Conservation (phyloP, 2,329 filamentous ascomycete species). For the Aspergillus texensis region DNA sequence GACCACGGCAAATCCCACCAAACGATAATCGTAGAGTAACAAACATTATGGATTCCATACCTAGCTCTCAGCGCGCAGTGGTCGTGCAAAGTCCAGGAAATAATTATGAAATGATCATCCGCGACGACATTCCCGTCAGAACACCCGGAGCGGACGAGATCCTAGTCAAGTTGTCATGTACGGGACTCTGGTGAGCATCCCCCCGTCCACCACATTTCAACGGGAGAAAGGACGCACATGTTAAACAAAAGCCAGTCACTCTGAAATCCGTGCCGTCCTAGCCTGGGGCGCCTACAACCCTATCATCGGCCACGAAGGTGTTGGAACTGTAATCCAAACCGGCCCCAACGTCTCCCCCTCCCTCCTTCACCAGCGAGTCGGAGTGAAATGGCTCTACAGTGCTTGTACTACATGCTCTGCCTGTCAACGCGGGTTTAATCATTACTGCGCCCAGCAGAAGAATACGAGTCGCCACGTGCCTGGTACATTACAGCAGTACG, state of each 20-base stretch:
- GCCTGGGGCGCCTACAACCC: neutral
- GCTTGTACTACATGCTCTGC: neutral
- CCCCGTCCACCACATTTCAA: fast-evolving
- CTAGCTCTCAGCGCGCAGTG: neutral
- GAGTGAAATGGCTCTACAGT: neutral
- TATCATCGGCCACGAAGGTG: neutral
- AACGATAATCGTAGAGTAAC: neutral
- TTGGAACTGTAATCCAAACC: neutral
- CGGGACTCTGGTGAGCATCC: neutral
- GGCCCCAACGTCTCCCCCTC: neutral
- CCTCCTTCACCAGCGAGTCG: neutral
- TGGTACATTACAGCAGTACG: neutral
- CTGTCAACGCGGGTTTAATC: neutral
- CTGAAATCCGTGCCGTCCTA: neutral
- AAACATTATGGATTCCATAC: neutral
- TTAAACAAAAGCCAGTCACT: neutral
- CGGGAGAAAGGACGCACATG: fast-evolving
- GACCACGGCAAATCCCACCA: neutral
- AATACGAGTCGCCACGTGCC: neutral
- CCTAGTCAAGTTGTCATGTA: neutral
- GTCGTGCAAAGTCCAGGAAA: neutral
- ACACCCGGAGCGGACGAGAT: neutral
- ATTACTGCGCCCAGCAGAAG: neutral
- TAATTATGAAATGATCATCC: neutral
- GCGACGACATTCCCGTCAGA: neutral